phyloP scores from a whole-genome alignment of 208 protist genomes.

The Leishmania braziliensis region DNA sequence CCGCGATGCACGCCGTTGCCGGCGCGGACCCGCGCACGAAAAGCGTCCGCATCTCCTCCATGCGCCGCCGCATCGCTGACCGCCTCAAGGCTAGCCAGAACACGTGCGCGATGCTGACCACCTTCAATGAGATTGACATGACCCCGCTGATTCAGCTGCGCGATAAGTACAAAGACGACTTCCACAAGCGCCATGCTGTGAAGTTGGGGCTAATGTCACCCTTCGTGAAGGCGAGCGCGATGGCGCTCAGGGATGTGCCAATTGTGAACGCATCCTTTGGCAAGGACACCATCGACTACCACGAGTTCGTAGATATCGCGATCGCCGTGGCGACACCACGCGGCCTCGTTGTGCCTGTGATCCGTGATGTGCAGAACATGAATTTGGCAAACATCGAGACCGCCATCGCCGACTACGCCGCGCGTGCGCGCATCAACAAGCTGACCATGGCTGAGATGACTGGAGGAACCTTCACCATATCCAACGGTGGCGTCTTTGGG shows the following conservation, averaged over 20 bases:
- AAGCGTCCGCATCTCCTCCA: constrained; percentile 93
- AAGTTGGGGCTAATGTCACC: constrained; percentile 99
- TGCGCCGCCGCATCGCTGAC: constrained; percentile 96
- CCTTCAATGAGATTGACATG: constrained; percentile 99
- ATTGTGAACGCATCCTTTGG: constrained; percentile 97
- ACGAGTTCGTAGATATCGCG: constrained; percentile 98
- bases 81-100: constrained; percentile 99
- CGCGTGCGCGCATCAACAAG: constrained; percentile 90
- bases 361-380: constrained; percentile 96
- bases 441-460: constrained; percentile 98
- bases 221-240: constrained; percentile 97
- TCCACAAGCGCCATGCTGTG: constrained; percentile 97
- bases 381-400: constrained; percentile 97
- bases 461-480: constrained; percentile 99
- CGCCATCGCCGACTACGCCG: constrained; percentile 92
- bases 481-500: constrained; percentile 99
- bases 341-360: constrained; percentile 97
- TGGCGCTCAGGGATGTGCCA: constrained; percentile 96
- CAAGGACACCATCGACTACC: constrained; percentile 97
- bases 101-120: constrained; percentile 98
- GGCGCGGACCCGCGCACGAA: constrained; percentile 79
- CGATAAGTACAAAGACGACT: constrained; percentile 97
- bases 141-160: constrained; percentile 94
- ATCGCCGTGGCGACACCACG: constrained; percentile 98
- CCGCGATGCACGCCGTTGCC: constrained; percentile 26